phyloP scores from a whole-genome alignment of 768 basidiomycete species.

The Xerocomus potaroensis region DNA sequence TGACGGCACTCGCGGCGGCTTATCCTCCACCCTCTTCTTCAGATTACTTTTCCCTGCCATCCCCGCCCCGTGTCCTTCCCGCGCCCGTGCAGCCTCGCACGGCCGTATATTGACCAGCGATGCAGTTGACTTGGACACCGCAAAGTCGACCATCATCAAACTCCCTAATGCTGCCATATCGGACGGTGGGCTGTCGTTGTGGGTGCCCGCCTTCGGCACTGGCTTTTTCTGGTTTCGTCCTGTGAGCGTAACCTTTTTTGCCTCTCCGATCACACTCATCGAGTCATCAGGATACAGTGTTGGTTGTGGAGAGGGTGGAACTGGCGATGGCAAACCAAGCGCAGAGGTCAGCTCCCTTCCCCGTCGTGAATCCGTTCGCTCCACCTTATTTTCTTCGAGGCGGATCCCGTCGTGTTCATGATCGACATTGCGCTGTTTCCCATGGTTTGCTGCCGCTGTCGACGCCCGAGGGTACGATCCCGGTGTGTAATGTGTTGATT shows the following conservation, averaged over 20 bases:
- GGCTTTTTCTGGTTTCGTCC: conserved; percentile 33
- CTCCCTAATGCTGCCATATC: conserved; percentile 52
- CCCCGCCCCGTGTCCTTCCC: conserved; percentile 19
- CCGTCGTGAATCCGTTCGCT: conserved; percentile 41
- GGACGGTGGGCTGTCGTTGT: conserved; percentile 20
- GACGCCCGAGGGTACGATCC: conserved; percentile 54
- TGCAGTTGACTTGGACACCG: conserved; percentile 34
- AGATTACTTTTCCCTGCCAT: conserved; percentile 21
- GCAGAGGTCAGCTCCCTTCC: conserved; percentile 39
- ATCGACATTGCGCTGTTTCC: conserved; percentile 30
- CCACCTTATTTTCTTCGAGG: conserved; percentile 23
- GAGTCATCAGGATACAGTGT: conserved; percentile 73
- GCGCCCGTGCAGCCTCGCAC: conserved; percentile 24
- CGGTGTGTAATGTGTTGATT: conserved; percentile 62
- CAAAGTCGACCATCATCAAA: conserved; percentile 61
- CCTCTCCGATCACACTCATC: conserved; percentile 51
- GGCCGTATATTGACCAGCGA: conserved; percentile 30
- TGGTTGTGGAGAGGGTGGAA: conserved; percentile 52
- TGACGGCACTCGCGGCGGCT: conserved; percentile 75
- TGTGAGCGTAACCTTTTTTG: conserved; percentile 22
- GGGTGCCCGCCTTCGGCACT: conserved; percentile 20
- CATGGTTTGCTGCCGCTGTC: conserved; percentile 34
- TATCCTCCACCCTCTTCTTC: conserved; percentile 45
- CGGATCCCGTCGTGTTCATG: conserved; percentile 32
- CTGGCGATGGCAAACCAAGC: conserved; percentile 32